Evolutionary conservation across 148 eudicot genomes (phyloP).

Genomic region (Gaultheria prostrata): DNA sequence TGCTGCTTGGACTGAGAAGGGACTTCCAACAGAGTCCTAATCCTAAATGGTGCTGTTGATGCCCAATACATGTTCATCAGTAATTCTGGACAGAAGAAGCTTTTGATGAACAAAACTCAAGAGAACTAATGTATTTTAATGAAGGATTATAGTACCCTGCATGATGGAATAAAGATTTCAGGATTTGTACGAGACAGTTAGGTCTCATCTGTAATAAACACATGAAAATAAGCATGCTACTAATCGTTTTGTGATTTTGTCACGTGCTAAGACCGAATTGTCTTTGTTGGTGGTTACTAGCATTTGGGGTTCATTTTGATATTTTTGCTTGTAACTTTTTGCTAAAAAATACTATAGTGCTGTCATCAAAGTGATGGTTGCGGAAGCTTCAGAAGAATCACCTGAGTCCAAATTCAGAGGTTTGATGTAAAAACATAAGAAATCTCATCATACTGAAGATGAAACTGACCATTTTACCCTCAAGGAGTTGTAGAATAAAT

Average conservation of each 20-base stretch:
- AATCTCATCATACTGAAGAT: too few relatives aligned
- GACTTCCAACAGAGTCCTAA: constrained; percentile 44
- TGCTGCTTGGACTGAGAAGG: constrained; percentile 57
- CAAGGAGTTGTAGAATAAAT: too few relatives aligned
- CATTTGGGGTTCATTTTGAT: too few relatives aligned
- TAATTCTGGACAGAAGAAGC: neutral
- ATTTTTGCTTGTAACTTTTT: too few relatives aligned
- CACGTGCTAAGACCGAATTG: too few relatives aligned
- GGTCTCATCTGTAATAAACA: neutral
- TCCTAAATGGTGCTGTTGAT: neutral
- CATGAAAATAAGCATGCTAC: neutral
- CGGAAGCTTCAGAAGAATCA: too few relatives aligned
- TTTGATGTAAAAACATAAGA: too few relatives aligned
- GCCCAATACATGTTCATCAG: neutral
- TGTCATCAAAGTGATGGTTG: too few relatives aligned
- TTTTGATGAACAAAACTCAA: neutral
- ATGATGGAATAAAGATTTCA: neutral
- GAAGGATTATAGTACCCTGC: neutral
- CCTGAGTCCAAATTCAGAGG: too few relatives aligned
- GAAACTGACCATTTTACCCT: too few relatives aligned
- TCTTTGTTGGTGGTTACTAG: too few relatives aligned
- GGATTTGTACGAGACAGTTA: neutral
- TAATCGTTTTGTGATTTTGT: neutral
- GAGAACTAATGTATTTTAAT: neutral
- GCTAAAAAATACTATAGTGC: too few relatives aligned